These are phyloP conservation scores for Septoria linicola DNA, from an alignment of 2,329 filamentous ascomycete genomes.

Conservation along the genomic window DNA sequence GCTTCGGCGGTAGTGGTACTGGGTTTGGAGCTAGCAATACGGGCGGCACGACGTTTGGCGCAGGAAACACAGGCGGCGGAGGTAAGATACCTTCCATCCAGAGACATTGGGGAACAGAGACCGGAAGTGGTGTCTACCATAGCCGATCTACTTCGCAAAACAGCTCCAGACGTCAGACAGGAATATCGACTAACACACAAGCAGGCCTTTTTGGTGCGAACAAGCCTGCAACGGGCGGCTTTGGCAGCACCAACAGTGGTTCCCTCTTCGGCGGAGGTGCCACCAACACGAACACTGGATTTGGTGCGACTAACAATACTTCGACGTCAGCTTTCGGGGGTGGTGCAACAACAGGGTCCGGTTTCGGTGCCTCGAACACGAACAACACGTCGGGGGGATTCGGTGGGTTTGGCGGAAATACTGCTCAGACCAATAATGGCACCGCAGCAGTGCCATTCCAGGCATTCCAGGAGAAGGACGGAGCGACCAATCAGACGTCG, in stretches of 20 bases:
- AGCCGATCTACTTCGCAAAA: background rate
- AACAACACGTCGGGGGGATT: slow-evolving; percentile 27
- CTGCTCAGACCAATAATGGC: slow-evolving; percentile 58
- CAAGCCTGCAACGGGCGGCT: slow-evolving; percentile 50
- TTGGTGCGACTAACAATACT: slow-evolving; percentile 32
- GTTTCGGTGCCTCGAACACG: slow-evolving; percentile 41
- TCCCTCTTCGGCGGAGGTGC: slow-evolving; percentile 42
- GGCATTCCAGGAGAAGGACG: slow-evolving; percentile 71
- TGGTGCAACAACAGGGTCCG: slow-evolving; percentile 21
- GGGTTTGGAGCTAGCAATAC: slow-evolving; percentile 28
- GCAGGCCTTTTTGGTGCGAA: slow-evolving; percentile 38
- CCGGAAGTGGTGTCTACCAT: background rate
- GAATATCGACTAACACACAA: slow-evolving; percentile 15
- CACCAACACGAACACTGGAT: slow-evolving; percentile 40
- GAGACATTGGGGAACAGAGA: background rate
- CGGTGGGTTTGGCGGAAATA: slow-evolving; percentile 37
- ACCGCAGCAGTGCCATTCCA: slow-evolving; percentile 67
- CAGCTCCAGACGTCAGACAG: background rate
- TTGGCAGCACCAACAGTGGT: slow-evolving; percentile 46
- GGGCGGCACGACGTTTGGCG: slow-evolving; percentile 41
- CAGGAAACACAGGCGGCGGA: slow-evolving; percentile 35
- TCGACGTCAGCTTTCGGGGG: slow-evolving; percentile 16
- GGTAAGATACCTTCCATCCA: slow-evolving; percentile 30
- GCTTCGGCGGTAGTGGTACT: slow-evolving; percentile 29
- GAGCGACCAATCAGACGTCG: slow-evolving; percentile 57